Percentiles rank a stretch among this genome's conserved stretches.
Evolutionary conservation across 202 grass and related monocot species (phyloP).

Genomic region (Carex arenaria): DNA sequence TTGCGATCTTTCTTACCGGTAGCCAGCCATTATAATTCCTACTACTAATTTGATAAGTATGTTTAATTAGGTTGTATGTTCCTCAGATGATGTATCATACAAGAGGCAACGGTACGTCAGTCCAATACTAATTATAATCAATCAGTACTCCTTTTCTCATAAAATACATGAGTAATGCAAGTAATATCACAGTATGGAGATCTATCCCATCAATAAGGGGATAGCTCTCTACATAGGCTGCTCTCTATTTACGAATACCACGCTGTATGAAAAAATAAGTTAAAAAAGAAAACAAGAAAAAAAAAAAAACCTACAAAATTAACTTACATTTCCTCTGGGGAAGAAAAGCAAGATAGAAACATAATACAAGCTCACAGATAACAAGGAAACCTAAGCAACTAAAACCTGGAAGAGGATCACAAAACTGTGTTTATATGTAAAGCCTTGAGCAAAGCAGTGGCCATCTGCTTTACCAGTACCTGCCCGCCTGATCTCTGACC

Average conservation of each 20-base stretch:
- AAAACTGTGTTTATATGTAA: conserved; percentile 95
- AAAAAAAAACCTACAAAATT: conserved; percentile 19
- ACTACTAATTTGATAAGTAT: no score
- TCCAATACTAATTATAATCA: not conserved
- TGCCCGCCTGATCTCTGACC: conserved; percentile 81
- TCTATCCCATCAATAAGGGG: conserved; percentile 19
- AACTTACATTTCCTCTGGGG: conserved; percentile 20
- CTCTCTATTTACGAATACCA: conserved; percentile 16
- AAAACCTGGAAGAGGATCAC: conserved; percentile 24
- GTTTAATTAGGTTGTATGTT: no score
- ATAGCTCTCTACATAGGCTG: not conserved
- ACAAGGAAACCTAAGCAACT: conserved; percentile 4
- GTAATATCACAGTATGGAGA: conserved; percentile 5
- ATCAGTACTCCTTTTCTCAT: not conserved
- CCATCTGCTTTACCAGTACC: conserved; percentile 99
- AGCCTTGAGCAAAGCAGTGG: conserved; percentile 86
- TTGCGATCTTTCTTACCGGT: no score
- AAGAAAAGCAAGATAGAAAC: conserved; percentile 1
- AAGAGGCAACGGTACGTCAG: not conserved
- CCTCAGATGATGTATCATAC: no score
- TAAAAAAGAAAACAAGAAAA: not conserved
- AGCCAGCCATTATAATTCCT: no score
- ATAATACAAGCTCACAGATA: conserved; percentile 10
- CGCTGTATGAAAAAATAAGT: conserved; percentile 8
- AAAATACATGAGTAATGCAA: not conserved